A percentile compares a stretch with the other conserved stretches of the same genome.
These are phyloP conservation scores for Cymbopogon flexuosus DNA, from an alignment of 202 grass and related monocot genomes.

Conservation along the genomic window DNA sequence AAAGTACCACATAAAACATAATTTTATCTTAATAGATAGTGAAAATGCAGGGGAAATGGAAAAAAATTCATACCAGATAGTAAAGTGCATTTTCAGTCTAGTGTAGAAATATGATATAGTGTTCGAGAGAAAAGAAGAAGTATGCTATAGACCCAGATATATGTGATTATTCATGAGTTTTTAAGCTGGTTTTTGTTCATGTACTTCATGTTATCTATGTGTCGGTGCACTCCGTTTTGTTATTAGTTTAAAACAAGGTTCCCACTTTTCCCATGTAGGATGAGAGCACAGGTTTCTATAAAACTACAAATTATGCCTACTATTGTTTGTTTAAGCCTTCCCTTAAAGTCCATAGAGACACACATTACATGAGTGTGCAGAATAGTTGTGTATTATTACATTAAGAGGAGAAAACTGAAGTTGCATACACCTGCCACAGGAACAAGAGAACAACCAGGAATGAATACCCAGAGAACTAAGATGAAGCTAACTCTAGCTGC, in stretches of 20 bases:
- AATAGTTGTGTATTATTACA: neutral
- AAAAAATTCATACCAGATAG: neutral
- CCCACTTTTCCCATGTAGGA: neutral
- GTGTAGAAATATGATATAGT: neutral
- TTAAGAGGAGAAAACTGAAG: neutral
- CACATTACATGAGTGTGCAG: neutral
- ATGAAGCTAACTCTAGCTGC: neutral
- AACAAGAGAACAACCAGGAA: neutral
- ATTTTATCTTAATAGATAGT: neutral
- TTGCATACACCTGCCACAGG: neutral
- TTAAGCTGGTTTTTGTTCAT: neutral
- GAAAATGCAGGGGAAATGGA: neutral
- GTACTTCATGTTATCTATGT: neutral
- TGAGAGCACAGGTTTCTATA: neutral
- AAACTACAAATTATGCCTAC: neutral
- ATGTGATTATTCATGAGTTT: neutral
- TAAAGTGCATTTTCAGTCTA: neutral
- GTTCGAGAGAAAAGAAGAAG: neutral
- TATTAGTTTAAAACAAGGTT: neutral
- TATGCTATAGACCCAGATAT: neutral
- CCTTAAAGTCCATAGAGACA: neutral
- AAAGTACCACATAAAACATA: neutral
- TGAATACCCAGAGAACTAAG: neutral
- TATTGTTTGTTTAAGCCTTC: neutral
- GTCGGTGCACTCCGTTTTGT: neutral